Conservation (phyloP, 2,329 filamentous ascomycete genomes). For the Pseudophaeomoniella oleicola region DNA sequence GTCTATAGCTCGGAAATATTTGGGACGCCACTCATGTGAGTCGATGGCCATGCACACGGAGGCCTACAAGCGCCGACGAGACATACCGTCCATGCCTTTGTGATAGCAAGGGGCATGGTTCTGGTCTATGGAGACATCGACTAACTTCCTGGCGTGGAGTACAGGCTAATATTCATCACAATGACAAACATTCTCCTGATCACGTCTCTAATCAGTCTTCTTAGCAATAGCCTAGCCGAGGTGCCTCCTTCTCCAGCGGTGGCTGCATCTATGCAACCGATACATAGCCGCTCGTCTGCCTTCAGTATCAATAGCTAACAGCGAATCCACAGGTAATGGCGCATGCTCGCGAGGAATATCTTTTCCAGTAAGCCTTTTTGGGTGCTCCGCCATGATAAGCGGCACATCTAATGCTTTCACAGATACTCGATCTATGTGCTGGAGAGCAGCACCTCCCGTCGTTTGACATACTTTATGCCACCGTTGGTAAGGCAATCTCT, state of each 20-base stretch:
- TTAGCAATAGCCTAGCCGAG: conserved; percentile 44
- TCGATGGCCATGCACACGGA: neutral
- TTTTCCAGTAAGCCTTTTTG: conserved; percentile 36
- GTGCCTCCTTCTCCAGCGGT: conserved; percentile 19
- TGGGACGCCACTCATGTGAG: conserved; percentile 1
- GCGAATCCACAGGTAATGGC: conserved; percentile 36
- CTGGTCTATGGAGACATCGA: neutral
- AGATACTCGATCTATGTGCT: conserved; percentile 28
- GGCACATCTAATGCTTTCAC: conserved; percentile 13
- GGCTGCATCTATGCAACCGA: conserved; percentile 1
- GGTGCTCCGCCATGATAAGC: conserved; percentile 5
- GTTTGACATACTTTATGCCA: conserved; percentile 32
- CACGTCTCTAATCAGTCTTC: conserved; percentile 42
- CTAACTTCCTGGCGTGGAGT: neutral
- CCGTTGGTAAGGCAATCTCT: conserved; percentile 22
- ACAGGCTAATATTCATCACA: conserved; percentile 42
- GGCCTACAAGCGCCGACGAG: neutral
- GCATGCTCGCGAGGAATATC: conserved; percentile 47
- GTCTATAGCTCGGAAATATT: conserved; percentile 1
- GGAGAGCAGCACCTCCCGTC: conserved; percentile 29
- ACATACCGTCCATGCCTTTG: conserved; percentile 1
- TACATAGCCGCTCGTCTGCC: neutral
- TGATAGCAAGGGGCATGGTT: too few species aligned
- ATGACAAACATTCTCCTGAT: conserved; percentile 48
- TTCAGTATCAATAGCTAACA: neutral